Conservation (phyloP, 345 rosid species). For the Aquilaria malaccensis region DNA sequence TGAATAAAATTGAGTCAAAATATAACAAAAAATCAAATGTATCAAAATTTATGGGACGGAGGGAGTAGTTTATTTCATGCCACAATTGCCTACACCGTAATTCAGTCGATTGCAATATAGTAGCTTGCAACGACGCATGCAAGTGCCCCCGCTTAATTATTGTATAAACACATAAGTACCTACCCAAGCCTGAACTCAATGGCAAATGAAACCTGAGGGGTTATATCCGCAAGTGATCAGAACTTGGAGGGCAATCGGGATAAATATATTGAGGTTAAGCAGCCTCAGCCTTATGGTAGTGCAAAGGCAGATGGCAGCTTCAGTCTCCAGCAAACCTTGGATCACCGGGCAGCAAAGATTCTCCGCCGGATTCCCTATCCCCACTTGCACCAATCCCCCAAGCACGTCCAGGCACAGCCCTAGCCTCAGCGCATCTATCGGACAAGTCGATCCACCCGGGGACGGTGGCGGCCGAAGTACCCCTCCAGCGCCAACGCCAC, state of each 20-base stretch:
- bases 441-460: constrained; percentile 35
- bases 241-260: constrained; percentile 64
- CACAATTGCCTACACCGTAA: constrained; percentile 4
- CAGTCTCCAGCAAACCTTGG: constrained; percentile 43
- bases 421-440: constrained; percentile 47
- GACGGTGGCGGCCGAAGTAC: constrained; percentile 18
- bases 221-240: constrained; percentile 59
- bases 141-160: neutral
- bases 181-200: neutral
- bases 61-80: neutral
- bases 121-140: neutral
- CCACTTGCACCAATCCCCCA: constrained; percentile 58
- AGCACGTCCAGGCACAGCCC: constrained; percentile 53
- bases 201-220: constrained; percentile 56
- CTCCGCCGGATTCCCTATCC: constrained; percentile 51
- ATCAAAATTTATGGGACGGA: neutral
- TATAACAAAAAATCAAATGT: no score
- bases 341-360: constrained; percentile 59
- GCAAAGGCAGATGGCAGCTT: constrained; percentile 65
- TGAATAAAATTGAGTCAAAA: no score
- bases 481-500: constrained; percentile 30
- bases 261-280: constrained; percentile 43
- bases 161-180: neutral
- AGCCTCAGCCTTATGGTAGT: constrained; percentile 56
- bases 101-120: constrained; percentile 1